Base-by-base conservation (phyloP, 2,329 filamentous ascomycete species). In the Fusarium sp. region DNA sequence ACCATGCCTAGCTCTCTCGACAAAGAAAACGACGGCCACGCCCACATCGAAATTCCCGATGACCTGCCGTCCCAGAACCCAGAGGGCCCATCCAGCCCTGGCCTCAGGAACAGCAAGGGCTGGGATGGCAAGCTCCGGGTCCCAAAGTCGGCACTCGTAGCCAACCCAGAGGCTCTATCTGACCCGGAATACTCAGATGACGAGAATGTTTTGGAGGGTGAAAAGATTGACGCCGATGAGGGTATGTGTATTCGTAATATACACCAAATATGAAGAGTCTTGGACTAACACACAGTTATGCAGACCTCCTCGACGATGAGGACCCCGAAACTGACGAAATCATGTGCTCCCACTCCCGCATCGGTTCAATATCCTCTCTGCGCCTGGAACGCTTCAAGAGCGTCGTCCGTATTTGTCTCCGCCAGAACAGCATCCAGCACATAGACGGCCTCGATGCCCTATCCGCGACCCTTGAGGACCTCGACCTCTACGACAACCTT, bases 401-500 rank as follows among this genome's bases (percentile, higher is more conserved):
- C 51, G 83, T 93, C 25, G 81, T 84, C 72, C 88, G 91, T 71
- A 80, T 99, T 68, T 97, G 94, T 74, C 88, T 99, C 19, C 92
- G 95, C 44, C 94, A 99, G 75, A 99, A 99, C 76, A 85, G 87
- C 67, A 95, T 99, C 74, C 84, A 91, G 64, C 81, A 87, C 44
- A 91, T 98, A 75, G 87, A 92, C 28, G 88, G 94, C 8, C 87
- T 97, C 5, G 81, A 84, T 5, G 77, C 77, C 32, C 78, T 96
- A 49, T 87, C 87, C 31, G 74, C 80, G 3, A 91, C 87, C 1
- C 80, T 99, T 36, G 79, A 86, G 71, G 95, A 99, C 58, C 85
- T 99, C 46, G 95, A 99, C 71, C 85, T 99, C 58, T 99, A 99
- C 80, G 95, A 99, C 79, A 99, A 99, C 77, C 84, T 96, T 15